Percentiles rank a stretch among this genome's conserved stretches.
Conservation (phyloP, 176 grass and related monocot genomes). For the Triticum monococcum region DNA sequence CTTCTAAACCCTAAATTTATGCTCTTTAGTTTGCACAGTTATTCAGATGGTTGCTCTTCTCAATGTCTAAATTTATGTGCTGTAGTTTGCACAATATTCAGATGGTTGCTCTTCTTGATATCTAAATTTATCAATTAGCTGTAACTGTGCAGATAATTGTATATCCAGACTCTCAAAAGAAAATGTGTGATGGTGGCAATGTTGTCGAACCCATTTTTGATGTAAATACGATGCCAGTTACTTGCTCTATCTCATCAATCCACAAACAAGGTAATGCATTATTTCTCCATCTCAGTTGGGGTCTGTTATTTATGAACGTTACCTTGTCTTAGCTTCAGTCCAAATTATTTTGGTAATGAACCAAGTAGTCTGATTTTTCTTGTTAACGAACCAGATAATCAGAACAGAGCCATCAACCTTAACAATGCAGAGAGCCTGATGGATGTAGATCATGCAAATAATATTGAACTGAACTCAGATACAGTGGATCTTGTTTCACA, state of each 20-base stretch:
- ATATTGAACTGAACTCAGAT: neutral
- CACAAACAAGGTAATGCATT: slow-evolving; percentile 31
- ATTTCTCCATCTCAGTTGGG: neutral
- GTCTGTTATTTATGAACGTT: neutral
- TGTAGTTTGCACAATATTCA: slow-evolving; percentile 9
- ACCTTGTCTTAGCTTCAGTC: neutral
- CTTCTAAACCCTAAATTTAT: slow-evolving; percentile 5
- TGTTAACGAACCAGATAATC: slow-evolving; percentile 33
- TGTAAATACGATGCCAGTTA: slow-evolving; percentile 18
- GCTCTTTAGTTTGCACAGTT: neutral
- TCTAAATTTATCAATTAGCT: neutral
- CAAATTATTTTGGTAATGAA: slow-evolving; percentile 2
- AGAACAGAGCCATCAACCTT: slow-evolving; percentile 22
- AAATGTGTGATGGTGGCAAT: neutral
- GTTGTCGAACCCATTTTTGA: slow-evolving; percentile 24
- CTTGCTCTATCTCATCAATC: slow-evolving; percentile 26
- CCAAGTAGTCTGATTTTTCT: slow-evolving; percentile 9
- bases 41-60: slow-evolving; percentile 21
- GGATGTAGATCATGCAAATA: slow-evolving; percentile 29
- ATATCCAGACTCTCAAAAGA: slow-evolving; percentile 22
- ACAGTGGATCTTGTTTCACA: slow-evolving; percentile 7
- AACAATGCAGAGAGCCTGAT: slow-evolving; percentile 32
- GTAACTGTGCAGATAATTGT: slow-evolving; percentile 35
- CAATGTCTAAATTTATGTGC: neutral
- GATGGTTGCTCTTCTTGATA: neutral